Evolutionary conservation across 1,139 yeast species (phyloP).

Genomic region (Yamadazyma mexicana): DNA sequence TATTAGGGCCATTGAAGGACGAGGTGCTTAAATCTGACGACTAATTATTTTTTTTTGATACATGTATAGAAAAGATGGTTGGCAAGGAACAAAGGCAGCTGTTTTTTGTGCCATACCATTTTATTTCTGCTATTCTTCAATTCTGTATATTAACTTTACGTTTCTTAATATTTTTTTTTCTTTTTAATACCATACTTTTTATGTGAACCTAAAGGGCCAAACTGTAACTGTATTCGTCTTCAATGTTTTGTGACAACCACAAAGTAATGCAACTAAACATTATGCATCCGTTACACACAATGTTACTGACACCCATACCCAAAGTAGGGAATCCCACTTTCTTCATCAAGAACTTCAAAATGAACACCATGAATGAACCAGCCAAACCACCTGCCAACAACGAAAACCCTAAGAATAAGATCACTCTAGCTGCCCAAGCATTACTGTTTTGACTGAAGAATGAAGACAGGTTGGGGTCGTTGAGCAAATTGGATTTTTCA

Average conservation of each 20-base stretch:
- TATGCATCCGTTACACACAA: slow-evolving; percentile 73
- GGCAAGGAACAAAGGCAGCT: no score
- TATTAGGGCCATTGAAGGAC: slow-evolving; percentile 45
- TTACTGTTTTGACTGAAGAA: slow-evolving; percentile 56
- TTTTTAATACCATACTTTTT: background rate
- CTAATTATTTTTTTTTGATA: slow-evolving; percentile 3
- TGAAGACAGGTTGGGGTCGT: slow-evolving; percentile 46
- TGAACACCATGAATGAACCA: slow-evolving; percentile 85
- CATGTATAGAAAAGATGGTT: background rate
- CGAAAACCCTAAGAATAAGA: slow-evolving; percentile 88
- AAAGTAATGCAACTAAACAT: slow-evolving; percentile 85
- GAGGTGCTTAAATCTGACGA: slow-evolving; percentile 23
- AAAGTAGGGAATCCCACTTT: slow-evolving; percentile 82
- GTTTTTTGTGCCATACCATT: no score
- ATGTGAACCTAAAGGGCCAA: slow-evolving; percentile 50
- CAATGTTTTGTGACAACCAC: slow-evolving; percentile 94
- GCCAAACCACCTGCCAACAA: slow-evolving; percentile 92
- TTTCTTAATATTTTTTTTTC: no score
- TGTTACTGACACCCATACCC: slow-evolving; percentile 93
- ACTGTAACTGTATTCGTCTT: slow-evolving; percentile 92
- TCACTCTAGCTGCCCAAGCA: slow-evolving; percentile 92
- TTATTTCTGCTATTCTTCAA: background rate
- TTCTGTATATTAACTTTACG: slow-evolving; percentile 2
- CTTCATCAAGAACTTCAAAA: slow-evolving; percentile 78
- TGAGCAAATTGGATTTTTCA: slow-evolving; percentile 76